Percentiles rank a stretch among this genome's conserved stretches.
Conservation (phyloP, 345 rosid species). For the Mangifera indica region DNA sequence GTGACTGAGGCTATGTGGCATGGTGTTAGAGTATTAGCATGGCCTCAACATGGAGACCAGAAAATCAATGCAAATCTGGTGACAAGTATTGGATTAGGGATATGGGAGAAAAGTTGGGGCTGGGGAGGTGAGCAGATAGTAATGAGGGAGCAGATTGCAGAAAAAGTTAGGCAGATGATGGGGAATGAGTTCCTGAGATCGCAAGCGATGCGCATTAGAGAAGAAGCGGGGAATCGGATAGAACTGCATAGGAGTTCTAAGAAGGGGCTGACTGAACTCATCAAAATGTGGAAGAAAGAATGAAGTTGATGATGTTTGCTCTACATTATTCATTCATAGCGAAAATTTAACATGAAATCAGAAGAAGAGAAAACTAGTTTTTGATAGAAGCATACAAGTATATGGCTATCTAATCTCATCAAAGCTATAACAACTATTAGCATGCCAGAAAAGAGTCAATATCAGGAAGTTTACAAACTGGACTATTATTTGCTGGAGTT, state of each 20-base stretch:
- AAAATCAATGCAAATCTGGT: conserved; percentile 28
- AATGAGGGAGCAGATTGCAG: conserved; percentile 21
- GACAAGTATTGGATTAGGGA: conserved; percentile 26
- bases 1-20: conserved; percentile 20
- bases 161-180: conserved; percentile 14
- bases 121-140: conserved; percentile 23
- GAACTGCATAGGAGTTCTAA: conserved; percentile 6
- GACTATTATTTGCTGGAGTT: background rate
- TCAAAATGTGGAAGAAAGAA: conserved; percentile 12
- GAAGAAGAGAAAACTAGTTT: background rate
- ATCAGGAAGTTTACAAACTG: background rate
- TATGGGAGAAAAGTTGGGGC: conserved; percentile 24
- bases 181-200: conserved; percentile 16
- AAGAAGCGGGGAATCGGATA: conserved; percentile 18
- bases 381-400: background rate
- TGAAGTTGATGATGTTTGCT: background rate
- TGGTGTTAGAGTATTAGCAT: conserved; percentile 30
- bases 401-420: background rate
- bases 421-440: background rate
- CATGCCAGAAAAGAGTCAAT: background rate
- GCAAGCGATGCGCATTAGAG: conserved; percentile 12
- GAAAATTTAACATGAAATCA: background rate
- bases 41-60: conserved; percentile 35
- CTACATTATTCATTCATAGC: background rate
- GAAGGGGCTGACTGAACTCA: conserved; percentile 11